phyloP scores from a whole-genome alignment of 768 basidiomycete species.

The Leucosporidium yakuticum region DNA sequence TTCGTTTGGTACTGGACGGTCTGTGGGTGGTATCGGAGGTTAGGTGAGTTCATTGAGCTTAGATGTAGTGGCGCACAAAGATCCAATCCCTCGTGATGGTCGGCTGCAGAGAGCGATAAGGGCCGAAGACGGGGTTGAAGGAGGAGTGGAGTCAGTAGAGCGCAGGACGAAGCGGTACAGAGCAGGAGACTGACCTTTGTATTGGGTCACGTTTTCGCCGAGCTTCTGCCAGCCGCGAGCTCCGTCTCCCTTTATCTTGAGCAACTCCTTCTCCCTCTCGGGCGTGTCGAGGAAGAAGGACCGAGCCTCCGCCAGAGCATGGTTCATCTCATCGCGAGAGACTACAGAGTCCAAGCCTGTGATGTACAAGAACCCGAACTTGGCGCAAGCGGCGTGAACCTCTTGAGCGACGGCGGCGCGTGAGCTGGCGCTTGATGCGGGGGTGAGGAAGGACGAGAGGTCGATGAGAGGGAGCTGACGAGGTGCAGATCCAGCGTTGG shows the following conservation, averaged over 20 bases:
- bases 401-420: neutral
- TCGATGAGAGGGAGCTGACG: neutral
- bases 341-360: slow-evolving; percentile 57
- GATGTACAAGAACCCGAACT: slow-evolving; percentile 86
- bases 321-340: slow-evolving; percentile 56
- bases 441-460: neutral
- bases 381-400: neutral
- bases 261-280: slow-evolving; percentile 68
- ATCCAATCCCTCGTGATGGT: slow-evolving; percentile 28
- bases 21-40: slow-evolving; percentile 51
- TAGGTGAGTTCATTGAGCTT: slow-evolving; percentile 34
- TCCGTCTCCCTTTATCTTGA: slow-evolving; percentile 65
- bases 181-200: slow-evolving; percentile 55
- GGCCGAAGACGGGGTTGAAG: neutral
- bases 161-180: neutral
- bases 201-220: slow-evolving; percentile 78
- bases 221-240: slow-evolving; percentile 75
- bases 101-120: neutral
- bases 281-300: slow-evolving; percentile 63
- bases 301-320: slow-evolving; percentile 59
- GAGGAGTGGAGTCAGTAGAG: neutral
- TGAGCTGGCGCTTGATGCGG: neutral
- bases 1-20: slow-evolving; percentile 56
- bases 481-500: no score
- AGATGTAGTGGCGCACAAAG: slow-evolving; percentile 8